Evolutionary conservation across 768 basidiomycete species (phyloP).

Genomic region (Rhodotorula taiwanensis): DNA sequence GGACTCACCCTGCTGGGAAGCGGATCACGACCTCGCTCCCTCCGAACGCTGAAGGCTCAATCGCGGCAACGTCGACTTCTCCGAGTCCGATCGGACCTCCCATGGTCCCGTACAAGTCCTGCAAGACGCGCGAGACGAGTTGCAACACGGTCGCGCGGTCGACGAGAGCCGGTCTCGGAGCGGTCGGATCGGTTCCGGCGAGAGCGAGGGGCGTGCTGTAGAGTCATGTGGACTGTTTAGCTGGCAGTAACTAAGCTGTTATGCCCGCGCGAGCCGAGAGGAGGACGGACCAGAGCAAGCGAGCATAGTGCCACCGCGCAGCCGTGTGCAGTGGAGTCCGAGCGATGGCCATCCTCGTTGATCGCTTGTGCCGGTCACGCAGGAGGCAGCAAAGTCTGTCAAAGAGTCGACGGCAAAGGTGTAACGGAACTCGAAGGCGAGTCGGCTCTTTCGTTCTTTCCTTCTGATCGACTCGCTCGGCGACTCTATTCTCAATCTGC

Average conservation of each 20-base stretch:
- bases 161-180: not conserved
- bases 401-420: too few relatives aligned
- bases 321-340: not conserved
- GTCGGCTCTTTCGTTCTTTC: too few relatives aligned
- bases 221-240: rapidly evolving
- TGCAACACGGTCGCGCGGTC: not conserved
- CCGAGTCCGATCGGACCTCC: conserved; percentile 17
- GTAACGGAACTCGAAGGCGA: too few relatives aligned
- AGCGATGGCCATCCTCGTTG: not conserved
- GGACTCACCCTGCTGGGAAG: conserved; percentile 21
- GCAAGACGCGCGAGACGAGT: not conserved
- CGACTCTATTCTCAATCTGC: too few relatives aligned
- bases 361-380: too few relatives aligned
- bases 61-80: not conserved
- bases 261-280: not conserved
- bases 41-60: not conserved
- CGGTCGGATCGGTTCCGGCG: too few relatives aligned
- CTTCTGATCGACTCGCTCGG: too few relatives aligned
- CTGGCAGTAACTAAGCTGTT: not conserved
- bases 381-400: too few relatives aligned
- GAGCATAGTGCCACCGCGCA: conserved; percentile 14
- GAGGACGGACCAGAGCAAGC: conserved; percentile 7
- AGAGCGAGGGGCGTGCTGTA: not conserved
- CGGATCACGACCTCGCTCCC: conserved; percentile 2
- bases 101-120: conserved; percentile 16